Evolutionary conservation across 2,329 filamentous ascomycete genomes (phyloP).

Genomic region (Penicillium sp.): DNA sequence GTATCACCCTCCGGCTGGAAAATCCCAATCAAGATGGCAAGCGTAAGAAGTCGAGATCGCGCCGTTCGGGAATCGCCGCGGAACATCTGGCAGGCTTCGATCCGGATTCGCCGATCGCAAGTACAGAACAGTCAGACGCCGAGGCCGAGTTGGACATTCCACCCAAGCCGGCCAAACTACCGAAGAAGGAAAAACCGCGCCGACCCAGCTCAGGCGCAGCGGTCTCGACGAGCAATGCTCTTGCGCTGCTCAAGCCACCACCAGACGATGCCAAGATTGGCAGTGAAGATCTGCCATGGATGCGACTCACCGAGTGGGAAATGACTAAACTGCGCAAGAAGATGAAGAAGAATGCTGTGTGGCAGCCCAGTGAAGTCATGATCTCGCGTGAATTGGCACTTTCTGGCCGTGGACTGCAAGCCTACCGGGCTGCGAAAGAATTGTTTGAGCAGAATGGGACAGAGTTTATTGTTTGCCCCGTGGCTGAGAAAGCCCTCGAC

Average conservation of each 20-base stretch:
- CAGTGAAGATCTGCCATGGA: constrained; percentile 65
- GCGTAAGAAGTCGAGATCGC: constrained; percentile 42
- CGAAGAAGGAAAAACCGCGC: constrained; percentile 50
- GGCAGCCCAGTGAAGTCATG: constrained; percentile 70
- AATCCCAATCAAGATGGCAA: constrained; percentile 21
- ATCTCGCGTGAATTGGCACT: constrained; percentile 65
- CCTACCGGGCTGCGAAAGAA: constrained; percentile 54
- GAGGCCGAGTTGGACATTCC: constrained; percentile 32
- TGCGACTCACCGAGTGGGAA: constrained; percentile 67
- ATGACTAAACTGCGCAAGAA: constrained; percentile 68
- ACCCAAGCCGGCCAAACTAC: constrained; percentile 26
- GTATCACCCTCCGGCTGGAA: constrained; percentile 50
- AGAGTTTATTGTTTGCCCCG: constrained; percentile 62
- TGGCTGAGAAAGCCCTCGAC: constrained; percentile 42
- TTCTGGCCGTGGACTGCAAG: constrained; percentile 59
- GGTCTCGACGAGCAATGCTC: constrained; percentile 63
- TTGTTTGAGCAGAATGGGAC: constrained; percentile 56
- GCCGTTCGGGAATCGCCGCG: constrained; percentile 40
- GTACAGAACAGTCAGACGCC: constrained; percentile 51
- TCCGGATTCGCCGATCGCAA: constrained; percentile 51
- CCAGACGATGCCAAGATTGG: constrained; percentile 63
- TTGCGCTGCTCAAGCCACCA: constrained; percentile 62
- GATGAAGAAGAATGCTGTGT: constrained; percentile 74
- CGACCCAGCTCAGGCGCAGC: constrained; percentile 28
- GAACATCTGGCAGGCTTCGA: constrained; percentile 45